Base-by-base conservation (phyloP, 1,284 basidiomycete genomes). In the Cerioporus squamosus region DNA sequence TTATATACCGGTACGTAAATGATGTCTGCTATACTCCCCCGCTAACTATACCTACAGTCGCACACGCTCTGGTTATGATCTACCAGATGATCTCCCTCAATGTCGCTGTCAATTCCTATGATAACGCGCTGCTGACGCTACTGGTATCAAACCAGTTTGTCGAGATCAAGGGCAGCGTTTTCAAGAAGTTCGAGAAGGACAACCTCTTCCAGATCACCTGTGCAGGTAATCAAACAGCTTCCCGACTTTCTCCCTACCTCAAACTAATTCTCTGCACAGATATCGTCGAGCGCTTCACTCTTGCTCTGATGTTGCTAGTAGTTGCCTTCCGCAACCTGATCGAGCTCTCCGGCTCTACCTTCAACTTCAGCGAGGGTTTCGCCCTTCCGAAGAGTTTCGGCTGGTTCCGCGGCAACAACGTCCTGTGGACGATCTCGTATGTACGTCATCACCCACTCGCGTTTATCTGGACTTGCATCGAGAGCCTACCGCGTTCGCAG, bases 101-200 rank as follows among this genome's bases (percentile, higher is more conserved):
- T 66, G 97, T 99, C 24, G 97, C 97, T 5, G 94, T 99, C 73
- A 99, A 99, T 75, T 97, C 95, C 17, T 99, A 97, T 75, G 97
- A 98, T 74, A 94, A 99, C 71, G 92, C 96, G 1, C 85, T 99
- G 14, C 82, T 99, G 33, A 98, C 97, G 0, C 83, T 99, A 0
- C 82, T 99, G 5, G 88, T 99, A 44, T 98, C 95, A 44, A 99
- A 99, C 73, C 97, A 99, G 73, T 99, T 99, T 70, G 97, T 99
- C 47, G 97, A 99, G 77, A 99, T 99, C 77, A 99, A 99, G 76
- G 96, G 97, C 39, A 96, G 91, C 67, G 97, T 99, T 0, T 99
- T 99, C 85, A 99, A 99, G 77, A 98, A 94, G 73, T 99, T 99
- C 68, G 97, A 99, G 73, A 99, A 98, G 74, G 97, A 99, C 70